Evolutionary conservation across 2,329 filamentous ascomycete genomes (phyloP).

Genomic region (Cladorrhinum sp.): DNA sequence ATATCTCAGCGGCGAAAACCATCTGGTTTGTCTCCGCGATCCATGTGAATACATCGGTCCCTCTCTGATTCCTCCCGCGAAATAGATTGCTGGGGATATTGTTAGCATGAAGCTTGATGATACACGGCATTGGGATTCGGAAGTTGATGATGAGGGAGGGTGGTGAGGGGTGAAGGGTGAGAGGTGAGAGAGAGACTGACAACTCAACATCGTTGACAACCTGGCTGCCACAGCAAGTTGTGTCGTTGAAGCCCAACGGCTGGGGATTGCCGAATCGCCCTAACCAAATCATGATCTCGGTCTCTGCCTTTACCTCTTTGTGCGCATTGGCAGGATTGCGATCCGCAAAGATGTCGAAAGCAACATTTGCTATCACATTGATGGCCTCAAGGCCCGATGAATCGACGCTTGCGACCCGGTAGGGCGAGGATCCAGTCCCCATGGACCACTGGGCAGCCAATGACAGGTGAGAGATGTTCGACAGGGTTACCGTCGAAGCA

Average conservation of each 20-base stretch:
- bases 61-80: slow-evolving; percentile 31
- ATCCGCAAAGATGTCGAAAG: slow-evolving; percentile 35
- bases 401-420: slow-evolving; percentile 25
- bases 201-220: slow-evolving; percentile 29
- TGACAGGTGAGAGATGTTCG: slow-evolving; percentile 30
- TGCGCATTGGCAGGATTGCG: slow-evolving; percentile 26
- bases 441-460: slow-evolving; percentile 32
- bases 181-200: slow-evolving; percentile 22
- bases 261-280: slow-evolving; percentile 30
- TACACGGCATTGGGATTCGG: not conserved
- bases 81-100: slow-evolving; percentile 28
- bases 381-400: slow-evolving; percentile 23
- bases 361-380: slow-evolving; percentile 31
- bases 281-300: slow-evolving; percentile 37
- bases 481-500: slow-evolving; percentile 27
- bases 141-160: no score
- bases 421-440: slow-evolving; percentile 27
- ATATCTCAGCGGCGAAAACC: slow-evolving; percentile 31
- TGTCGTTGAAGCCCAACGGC: slow-evolving; percentile 29
- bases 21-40: slow-evolving; percentile 27
- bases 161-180: no score
- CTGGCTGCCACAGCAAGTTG: slow-evolving; percentile 27
- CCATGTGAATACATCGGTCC: slow-evolving; percentile 34
- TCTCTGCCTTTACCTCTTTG: slow-evolving; percentile 30
- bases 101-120: slow-evolving; percentile 11